Conservation (phyloP, 1,284 basidiomycete species). For the Polyporus tsugae region DNA sequence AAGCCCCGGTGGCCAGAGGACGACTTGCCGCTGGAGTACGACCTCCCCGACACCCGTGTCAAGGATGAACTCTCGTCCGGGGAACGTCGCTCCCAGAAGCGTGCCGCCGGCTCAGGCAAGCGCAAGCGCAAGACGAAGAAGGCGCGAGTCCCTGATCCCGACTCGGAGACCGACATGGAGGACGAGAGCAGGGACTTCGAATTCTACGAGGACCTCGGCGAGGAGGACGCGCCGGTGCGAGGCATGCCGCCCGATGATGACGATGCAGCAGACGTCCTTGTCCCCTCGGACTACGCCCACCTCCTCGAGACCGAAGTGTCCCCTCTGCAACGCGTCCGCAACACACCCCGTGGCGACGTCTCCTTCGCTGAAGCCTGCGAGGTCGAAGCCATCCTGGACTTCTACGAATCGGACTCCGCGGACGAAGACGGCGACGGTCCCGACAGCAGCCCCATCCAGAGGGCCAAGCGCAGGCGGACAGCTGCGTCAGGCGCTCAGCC, state of each 20-base stretch:
- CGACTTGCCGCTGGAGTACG: background rate
- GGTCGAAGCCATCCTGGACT: background rate
- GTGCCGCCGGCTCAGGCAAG: background rate
- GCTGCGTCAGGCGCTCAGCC: background rate
- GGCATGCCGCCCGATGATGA: background rate
- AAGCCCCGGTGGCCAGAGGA: conserved; percentile 10
- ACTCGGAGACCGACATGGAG: background rate
- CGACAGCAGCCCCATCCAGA: background rate
- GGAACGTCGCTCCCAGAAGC: no score
- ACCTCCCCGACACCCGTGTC: background rate
- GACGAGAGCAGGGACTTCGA: background rate
- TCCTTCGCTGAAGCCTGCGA: background rate
- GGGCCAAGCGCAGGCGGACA: background rate
- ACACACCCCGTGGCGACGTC: background rate
- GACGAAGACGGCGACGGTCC: background rate
- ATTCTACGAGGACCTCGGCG: background rate
- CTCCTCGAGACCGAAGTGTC: background rate
- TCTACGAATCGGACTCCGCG: background rate
- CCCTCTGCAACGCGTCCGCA: background rate
- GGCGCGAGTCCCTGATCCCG: background rate
- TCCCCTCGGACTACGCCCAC: background rate
- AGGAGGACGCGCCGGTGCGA: background rate
- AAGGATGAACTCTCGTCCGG: background rate
- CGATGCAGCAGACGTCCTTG: background rate
- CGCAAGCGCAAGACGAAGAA: background rate